Evolutionary conservation across 139 green algal genomes (phyloP).

Genomic region (Picochlorum sp.): DNA sequence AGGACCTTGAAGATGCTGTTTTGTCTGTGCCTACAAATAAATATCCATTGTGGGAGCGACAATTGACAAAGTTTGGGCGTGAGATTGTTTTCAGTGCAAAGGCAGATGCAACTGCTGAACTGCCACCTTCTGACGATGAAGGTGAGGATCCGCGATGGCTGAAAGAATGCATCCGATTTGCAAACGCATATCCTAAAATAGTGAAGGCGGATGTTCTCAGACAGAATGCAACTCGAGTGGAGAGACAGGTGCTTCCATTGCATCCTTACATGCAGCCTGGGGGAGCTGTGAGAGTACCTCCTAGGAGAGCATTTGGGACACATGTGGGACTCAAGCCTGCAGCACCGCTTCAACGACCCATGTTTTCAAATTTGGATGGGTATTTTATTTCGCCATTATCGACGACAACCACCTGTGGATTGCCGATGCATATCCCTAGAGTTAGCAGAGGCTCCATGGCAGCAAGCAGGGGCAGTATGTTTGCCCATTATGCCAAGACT

Average conservation of each 20-base stretch:
- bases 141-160: conserved; percentile 11
- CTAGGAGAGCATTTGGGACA: neutral
- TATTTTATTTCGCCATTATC: too few relatives aligned
- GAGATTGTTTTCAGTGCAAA: conserved; percentile 14
- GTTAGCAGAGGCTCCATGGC: too few relatives aligned
- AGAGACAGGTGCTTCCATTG: conserved; percentile 8
- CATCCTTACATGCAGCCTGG: conserved; percentile 12
- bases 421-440: too few relatives aligned
- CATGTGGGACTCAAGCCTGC: too few relatives aligned
- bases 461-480: too few relatives aligned
- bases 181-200: conserved; percentile 5
- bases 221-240: neutral
- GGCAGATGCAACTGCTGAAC: neutral
- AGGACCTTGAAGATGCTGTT: conserved; percentile 30
- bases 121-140: too few relatives aligned
- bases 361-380: too few relatives aligned
- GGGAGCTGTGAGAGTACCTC: neutral
- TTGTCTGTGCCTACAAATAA: conserved; percentile 8
- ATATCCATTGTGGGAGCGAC: conserved; percentile 4
- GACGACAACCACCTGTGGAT: too few relatives aligned
- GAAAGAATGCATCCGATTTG: conserved; percentile 2
- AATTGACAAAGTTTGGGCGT: conserved; percentile 19
- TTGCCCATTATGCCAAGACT: too few relatives aligned
- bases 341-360: too few relatives aligned
- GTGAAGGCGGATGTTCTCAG: neutral